Conservation (phyloP, 345 rosid genomes). For the Erodium maritimum region DNA sequence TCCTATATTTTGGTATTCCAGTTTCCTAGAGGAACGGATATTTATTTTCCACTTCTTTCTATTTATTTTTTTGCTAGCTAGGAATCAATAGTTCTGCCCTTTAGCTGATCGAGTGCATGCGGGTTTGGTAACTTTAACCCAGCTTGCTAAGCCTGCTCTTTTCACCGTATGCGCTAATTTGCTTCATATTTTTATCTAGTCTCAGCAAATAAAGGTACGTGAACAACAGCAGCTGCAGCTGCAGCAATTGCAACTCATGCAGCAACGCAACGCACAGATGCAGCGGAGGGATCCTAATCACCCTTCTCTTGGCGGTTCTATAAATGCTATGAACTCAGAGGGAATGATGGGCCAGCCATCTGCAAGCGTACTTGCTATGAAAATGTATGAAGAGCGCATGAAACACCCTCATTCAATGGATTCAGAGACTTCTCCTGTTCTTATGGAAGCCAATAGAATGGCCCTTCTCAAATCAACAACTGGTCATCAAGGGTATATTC, state of each 20-base stretch:
- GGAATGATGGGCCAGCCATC: conserved; percentile 54
- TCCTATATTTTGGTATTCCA: not conserved
- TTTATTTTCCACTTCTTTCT: too few relatives aligned
- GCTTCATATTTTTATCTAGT: conserved; percentile 17
- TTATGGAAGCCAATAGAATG: conserved; percentile 43
- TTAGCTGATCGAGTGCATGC: too few relatives aligned
- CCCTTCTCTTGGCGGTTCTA: conserved; percentile 32
- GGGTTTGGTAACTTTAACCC: too few relatives aligned
- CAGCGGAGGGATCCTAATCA: conserved; percentile 49
- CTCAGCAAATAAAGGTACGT: conserved; percentile 42
- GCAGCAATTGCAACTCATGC: conserved; percentile 58
- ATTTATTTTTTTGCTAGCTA: too few relatives aligned
- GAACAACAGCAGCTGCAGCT: conserved; percentile 48
- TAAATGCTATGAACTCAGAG: conserved; percentile 33
- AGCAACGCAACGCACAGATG: conserved; percentile 41
- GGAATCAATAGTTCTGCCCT: too few relatives aligned
- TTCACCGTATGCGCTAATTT: not conserved
- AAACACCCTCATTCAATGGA: conserved; percentile 40
- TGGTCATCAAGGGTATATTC: conserved; percentile 38
- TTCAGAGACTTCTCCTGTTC: conserved; percentile 37
- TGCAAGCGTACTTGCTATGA: conserved; percentile 47
- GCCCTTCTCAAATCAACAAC: conserved; percentile 32
- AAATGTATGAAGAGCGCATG: conserved; percentile 49
- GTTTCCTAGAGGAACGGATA: not conserved
- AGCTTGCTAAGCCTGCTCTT: too few relatives aligned